Percentiles rank a stretch among this genome's conserved stretches.
These are phyloP conservation scores for Besnoitia besnoiti DNA, from an alignment of 169 alveolate species.

Conservation along the genomic window DNA sequence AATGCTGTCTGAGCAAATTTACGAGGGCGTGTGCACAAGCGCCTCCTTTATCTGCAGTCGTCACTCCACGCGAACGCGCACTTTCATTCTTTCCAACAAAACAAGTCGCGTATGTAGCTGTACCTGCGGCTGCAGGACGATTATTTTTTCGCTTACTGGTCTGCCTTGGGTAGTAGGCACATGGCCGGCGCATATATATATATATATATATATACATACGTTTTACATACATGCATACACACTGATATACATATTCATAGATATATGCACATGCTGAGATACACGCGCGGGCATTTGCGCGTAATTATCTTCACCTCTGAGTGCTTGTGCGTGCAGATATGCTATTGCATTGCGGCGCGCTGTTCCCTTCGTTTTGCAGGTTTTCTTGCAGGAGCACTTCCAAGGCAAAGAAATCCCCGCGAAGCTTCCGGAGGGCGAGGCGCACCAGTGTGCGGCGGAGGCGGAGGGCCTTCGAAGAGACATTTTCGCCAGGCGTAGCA, in stretches of 20 bases:
- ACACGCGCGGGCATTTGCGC: too few species aligned
- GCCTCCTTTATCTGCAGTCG: too few species aligned
- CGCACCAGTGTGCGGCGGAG: conserved; percentile 5
- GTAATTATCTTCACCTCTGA: too few species aligned
- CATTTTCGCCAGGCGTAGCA: not conserved
- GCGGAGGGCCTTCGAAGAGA: not conserved
- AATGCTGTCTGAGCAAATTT: too few species aligned
- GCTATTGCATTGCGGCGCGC: not conserved
- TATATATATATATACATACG: not conserved
- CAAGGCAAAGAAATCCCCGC: not conserved
- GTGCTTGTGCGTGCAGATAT: not conserved
- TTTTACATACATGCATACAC: not conserved
- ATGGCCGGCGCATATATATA: too few species aligned
- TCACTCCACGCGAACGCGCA: too few species aligned
- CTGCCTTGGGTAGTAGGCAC: too few species aligned
- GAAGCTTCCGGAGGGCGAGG: not conserved
- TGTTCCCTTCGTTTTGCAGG: not conserved
- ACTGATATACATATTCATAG: not conserved
- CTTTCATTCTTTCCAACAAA: too few species aligned
- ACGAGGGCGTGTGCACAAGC: too few species aligned
- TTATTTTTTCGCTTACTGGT: too few species aligned
- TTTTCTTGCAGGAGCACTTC: not conserved
- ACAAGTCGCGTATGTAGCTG: too few species aligned
- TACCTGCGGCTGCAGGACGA: too few species aligned
- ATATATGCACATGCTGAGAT: not conserved